A percentile compares a stretch with the other conserved stretches of the same genome.
Conservation (phyloP, 2,329 filamentous ascomycete species). For the Trichophyton mentagrophytes region DNA sequence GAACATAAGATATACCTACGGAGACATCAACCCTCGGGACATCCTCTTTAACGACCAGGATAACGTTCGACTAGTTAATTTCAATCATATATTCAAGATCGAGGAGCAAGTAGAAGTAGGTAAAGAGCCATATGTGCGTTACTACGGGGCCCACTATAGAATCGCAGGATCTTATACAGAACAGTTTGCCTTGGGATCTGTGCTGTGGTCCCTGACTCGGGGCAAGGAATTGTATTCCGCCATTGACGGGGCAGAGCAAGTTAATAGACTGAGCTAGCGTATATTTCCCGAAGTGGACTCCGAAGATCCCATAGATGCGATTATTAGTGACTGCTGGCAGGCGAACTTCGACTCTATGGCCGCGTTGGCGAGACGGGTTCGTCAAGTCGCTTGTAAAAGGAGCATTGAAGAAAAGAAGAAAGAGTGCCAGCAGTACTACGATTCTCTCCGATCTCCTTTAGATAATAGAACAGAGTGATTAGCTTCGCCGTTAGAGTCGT, state of each 20-base stretch:
- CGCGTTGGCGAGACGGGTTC: background rate
- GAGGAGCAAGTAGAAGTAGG: background rate
- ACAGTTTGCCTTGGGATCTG: background rate
- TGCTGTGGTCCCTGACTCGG: background rate
- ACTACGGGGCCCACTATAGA: background rate
- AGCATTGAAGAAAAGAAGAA: background rate
- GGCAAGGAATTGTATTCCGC: background rate
- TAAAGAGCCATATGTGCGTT: background rate
- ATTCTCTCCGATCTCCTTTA: background rate
- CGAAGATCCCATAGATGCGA: background rate
- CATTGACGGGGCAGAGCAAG: background rate
- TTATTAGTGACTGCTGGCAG: background rate
- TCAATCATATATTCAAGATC: constrained; percentile 9
- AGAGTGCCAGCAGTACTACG: background rate
- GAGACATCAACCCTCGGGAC: constrained; percentile 14
- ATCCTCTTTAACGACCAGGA: constrained; percentile 13
- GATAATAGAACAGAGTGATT: background rate
- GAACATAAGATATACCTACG: constrained; percentile 11
- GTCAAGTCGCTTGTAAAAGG: constrained; percentile 6
- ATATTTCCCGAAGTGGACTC: background rate
- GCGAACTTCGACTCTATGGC: background rate
- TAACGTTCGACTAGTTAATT: constrained; percentile 14
- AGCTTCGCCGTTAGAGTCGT: too few species aligned
- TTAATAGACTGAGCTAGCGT: background rate
- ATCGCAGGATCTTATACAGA: background rate